Percentiles rank a stretch among this genome's conserved stretches.
These are phyloP conservation scores for Penicillium brasilianum DNA, from an alignment of 2,329 filamentous ascomycete species.

Conservation along the genomic window DNA sequence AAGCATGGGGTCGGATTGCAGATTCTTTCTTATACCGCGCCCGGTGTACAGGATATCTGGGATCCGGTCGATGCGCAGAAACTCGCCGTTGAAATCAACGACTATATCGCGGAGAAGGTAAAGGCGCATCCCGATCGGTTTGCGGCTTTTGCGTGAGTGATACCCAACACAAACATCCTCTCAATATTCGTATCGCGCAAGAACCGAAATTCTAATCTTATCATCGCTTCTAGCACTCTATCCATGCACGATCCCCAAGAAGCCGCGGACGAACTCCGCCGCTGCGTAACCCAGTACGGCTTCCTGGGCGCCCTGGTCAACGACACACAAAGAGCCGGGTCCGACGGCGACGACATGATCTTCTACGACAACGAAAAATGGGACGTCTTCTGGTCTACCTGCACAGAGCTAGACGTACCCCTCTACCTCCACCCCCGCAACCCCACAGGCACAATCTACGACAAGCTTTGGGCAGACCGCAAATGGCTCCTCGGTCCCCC, in stretches of 20 bases:
- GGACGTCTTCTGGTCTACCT: slow-evolving; percentile 63
- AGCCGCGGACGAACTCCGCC: slow-evolving; percentile 47
- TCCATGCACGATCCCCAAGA: slow-evolving; percentile 50
- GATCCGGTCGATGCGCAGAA: slow-evolving; percentile 51
- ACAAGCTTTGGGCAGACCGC: slow-evolving; percentile 64
- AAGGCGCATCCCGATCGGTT: slow-evolving; percentile 50
- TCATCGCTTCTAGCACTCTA: slow-evolving; percentile 35
- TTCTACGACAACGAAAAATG: slow-evolving; percentile 68
- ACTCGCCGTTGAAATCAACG: slow-evolving; percentile 54
- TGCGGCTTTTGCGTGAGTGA: slow-evolving; percentile 49
- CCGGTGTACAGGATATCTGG: slow-evolving; percentile 55
- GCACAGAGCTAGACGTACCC: slow-evolving; percentile 65
- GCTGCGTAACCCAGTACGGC: slow-evolving; percentile 61
- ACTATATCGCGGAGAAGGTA: slow-evolving; percentile 52
- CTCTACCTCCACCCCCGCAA: slow-evolving; percentile 68
- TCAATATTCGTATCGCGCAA: not conserved
- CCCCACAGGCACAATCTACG: slow-evolving; percentile 61
- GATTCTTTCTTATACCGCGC: slow-evolving; percentile 55
- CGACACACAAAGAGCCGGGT: slow-evolving; percentile 64
- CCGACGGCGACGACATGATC: slow-evolving; percentile 64
- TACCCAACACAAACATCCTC: not conserved
- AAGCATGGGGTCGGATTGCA: slow-evolving; percentile 55
- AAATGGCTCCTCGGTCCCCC: slow-evolving; percentile 66
- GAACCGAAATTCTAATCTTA: not conserved
- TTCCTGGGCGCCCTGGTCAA: slow-evolving; percentile 68